Base-by-base conservation (phyloP, 2,329 filamentous ascomycete genomes). In the Periconia macrospinosa region DNA sequence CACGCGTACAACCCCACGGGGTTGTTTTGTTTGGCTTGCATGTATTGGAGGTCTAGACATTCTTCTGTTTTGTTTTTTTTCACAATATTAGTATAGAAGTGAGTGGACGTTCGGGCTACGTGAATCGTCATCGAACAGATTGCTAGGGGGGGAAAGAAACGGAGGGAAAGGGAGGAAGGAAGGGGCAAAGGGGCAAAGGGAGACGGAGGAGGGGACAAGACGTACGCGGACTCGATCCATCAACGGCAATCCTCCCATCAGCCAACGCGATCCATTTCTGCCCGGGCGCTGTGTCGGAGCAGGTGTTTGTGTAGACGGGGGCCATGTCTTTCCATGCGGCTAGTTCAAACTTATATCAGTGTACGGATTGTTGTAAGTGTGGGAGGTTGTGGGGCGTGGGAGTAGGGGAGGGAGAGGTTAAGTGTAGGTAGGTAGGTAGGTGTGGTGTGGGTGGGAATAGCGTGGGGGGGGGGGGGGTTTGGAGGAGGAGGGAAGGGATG, bases 311-410 rank as follows among this genome's bases (percentile, higher is more conserved):
- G 23, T 57, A 65, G 43, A 71, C 60, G 46, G 48, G 58, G 8
- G 56, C 67, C 67, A 70, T 70, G 41, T 71, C 66, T 53, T 67
- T 70, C 67, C 67, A 70, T n/a, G 56, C 62, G 14, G 51, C 62
- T 65, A 42, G 50, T 51, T 27, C 8, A n/a, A n/a, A n/a, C n/a
- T n/a, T n/a, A n/a, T n/a, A n/a, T n/a, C n/a, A n/a, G n/a, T n/a
- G n/a, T n/a, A n/a, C n/a, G n/a, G n/a, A n/a, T n/a, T n/a, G n/a
- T n/a, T n/a, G n/a, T n/a, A n/a, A n/a, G n/a, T n/a, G n/a, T n/a
- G n/a, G n/a, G n/a, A n/a, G n/a, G n/a, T n/a, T n/a, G n/a, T n/a
- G n/a, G n/a, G n/a, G n/a, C n/a, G n/a, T n/a, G n/a, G n/a, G n/a
- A n/a, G n/a, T 27, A 5, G 23, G 23, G 23, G 23, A 8, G 23